phyloP scores from a whole-genome alignment of 2,329 filamentous ascomycete genomes.

The Paecilomyces formosus region DNA sequence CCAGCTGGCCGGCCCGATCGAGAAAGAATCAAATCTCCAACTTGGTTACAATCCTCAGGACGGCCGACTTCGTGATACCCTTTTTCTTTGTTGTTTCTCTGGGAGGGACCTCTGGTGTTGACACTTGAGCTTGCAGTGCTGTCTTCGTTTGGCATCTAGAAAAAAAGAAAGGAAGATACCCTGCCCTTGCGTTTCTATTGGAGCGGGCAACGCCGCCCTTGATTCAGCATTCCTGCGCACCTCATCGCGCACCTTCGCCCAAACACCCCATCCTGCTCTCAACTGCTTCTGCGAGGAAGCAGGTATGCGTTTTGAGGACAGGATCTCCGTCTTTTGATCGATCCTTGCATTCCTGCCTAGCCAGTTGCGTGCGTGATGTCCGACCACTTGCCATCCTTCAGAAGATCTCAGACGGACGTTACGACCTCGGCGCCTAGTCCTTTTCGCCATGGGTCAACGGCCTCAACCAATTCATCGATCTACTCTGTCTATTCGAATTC shows the following conservation, averaged over 20 bases:
- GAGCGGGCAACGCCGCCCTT: constrained; percentile 4
- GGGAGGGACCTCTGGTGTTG: neutral
- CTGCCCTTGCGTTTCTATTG: neutral
- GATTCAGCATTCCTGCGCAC: constrained; percentile 12
- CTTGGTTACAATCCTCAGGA: neutral
- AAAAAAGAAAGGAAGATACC: neutral
- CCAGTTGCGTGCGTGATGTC: constrained; percentile 30
- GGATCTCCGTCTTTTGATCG: constrained; percentile 16
- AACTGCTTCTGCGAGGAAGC: constrained; percentile 19
- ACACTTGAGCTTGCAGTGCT: neutral
- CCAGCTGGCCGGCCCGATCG: neutral
- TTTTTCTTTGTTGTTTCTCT: neutral
- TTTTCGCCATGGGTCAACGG: constrained; percentile 47
- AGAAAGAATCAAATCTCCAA: neutral
- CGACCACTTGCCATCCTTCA: constrained; percentile 26
- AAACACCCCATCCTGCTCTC: neutral
- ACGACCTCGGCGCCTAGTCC: constrained; percentile 38
- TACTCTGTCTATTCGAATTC: constrained; percentile 44
- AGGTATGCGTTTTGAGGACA: constrained; percentile 33
- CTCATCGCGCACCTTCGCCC: neutral
- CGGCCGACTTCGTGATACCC: neutral
- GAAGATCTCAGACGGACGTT: constrained; percentile 32
- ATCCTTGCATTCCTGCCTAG: constrained; percentile 21
- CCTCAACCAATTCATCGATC: constrained; percentile 48
- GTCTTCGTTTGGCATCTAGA: neutral